Evolutionary conservation across 176 grass and related monocot species (phyloP).

Genomic region (Urochloa ruziziensis): DNA sequence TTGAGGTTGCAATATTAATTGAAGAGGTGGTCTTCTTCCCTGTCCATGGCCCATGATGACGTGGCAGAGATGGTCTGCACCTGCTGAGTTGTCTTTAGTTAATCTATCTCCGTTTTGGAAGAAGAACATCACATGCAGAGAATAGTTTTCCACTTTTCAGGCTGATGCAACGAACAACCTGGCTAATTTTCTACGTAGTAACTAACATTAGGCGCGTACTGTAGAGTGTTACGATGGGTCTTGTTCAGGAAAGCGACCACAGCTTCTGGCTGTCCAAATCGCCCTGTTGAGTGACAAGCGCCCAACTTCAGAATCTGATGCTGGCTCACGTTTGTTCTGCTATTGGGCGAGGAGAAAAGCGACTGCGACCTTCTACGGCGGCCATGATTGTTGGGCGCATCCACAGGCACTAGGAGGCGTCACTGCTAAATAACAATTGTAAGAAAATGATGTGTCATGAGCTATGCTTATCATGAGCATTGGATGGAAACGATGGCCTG

Average conservation of each 20-base stretch:
- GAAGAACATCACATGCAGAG: background rate
- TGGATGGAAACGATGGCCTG: no score
- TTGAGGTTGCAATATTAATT: no score
- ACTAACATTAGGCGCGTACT: background rate
- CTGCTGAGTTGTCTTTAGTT: background rate
- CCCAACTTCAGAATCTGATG: background rate
- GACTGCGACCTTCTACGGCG: slow-evolving; percentile 20
- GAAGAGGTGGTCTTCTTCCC: slow-evolving; percentile 2
- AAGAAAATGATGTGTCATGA: background rate
- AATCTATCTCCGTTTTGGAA: background rate
- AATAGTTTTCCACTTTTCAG: background rate
- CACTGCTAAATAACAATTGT: background rate
- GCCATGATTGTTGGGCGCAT: slow-evolving; percentile 20
- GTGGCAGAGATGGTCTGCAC: background rate
- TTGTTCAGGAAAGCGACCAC: slow-evolving; percentile 23
- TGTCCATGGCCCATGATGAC: slow-evolving; percentile 5
- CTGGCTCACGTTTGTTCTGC: background rate
- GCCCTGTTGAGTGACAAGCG: background rate
- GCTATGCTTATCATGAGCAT: background rate
- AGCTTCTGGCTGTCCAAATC: slow-evolving; percentile 24
- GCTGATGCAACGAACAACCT: background rate
- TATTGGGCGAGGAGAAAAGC: slow-evolving; percentile 3
- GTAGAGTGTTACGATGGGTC: background rate
- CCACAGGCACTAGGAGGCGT: background rate
- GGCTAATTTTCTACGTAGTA: no score